These are phyloP conservation scores for Phytopythium sindhum DNA, from an alignment of 352 stramenopile species.

Conservation along the genomic window DNA sequence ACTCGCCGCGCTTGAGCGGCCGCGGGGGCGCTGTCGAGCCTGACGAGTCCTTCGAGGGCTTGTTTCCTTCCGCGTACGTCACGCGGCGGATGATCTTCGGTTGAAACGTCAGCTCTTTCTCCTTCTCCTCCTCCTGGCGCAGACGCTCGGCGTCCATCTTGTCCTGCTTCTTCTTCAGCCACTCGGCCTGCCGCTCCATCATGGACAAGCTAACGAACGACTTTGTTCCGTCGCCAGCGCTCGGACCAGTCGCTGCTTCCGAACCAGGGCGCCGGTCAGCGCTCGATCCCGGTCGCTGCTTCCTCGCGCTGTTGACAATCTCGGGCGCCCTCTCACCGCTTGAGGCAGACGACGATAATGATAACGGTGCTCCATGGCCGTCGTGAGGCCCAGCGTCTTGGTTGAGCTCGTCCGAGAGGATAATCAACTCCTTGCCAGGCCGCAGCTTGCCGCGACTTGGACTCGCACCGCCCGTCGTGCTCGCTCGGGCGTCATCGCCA, in stretches of 20 bases:
- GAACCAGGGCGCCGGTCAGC: conserved; percentile 10
- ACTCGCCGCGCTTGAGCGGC: conserved; percentile 14
- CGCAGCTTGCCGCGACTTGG: conserved; percentile 71
- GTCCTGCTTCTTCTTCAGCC: conserved; percentile 74
- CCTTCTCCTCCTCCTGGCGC: conserved; percentile 63
- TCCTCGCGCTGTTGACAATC: not conserved
- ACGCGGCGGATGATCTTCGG: conserved; percentile 72
- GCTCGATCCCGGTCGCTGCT: conserved; percentile 2
- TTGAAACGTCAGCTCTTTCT: conserved; percentile 81
- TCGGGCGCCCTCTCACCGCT: conserved; percentile 3
- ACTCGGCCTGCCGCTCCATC: conserved; percentile 78
- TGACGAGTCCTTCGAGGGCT: conserved; percentile 25
- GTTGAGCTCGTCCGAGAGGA: conserved; percentile 48
- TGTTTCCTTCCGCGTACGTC: conserved; percentile 44
- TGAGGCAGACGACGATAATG: not conserved
- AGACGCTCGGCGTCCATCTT: conserved; percentile 64
- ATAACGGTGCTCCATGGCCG: not conserved
- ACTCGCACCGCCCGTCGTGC: conserved; percentile 26
- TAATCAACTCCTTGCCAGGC: conserved; percentile 74
- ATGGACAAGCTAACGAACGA: conserved; percentile 68
- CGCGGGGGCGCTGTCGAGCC: not conserved
- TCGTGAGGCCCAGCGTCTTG: conserved; percentile 12
- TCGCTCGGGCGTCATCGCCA: conserved; percentile 7
- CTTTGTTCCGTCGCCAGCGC: conserved; percentile 17
- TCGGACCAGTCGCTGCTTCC: conserved; percentile 4